phyloP scores from a whole-genome alignment of 352 stramenopile species.

The Saprolegnia parasitica region DNA sequence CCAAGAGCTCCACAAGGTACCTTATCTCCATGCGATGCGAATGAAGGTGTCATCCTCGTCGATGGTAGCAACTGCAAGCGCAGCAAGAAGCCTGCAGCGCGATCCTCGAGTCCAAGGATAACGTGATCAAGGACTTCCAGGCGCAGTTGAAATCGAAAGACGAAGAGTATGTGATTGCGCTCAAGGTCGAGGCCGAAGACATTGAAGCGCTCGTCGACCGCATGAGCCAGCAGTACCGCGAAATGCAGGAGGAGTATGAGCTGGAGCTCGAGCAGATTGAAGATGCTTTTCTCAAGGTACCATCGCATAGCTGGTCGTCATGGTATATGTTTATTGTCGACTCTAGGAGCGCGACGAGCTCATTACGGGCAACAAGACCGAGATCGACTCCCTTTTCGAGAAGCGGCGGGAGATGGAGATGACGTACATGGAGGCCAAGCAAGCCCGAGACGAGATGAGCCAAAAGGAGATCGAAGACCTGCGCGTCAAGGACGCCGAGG shows the following conservation, averaged over 20 bases:
- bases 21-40: not conserved
- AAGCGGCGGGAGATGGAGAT: slow-evolving; percentile 90
- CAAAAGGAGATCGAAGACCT: slow-evolving; percentile 90
- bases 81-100: slow-evolving; percentile 85
- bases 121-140: slow-evolving; percentile 87
- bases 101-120: slow-evolving; percentile 89
- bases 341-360: slow-evolving; percentile 80
- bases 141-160: slow-evolving; percentile 90
- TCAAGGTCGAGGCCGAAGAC: slow-evolving; percentile 88
- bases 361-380: slow-evolving; percentile 82
- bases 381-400: slow-evolving; percentile 92
- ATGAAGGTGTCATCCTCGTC: not conserved
- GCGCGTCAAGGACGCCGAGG: slow-evolving; percentile 86
- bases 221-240: slow-evolving; percentile 90
- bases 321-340: not conserved
- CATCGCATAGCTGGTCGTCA: too few relatives aligned
- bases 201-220: slow-evolving; percentile 84
- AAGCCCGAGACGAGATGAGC: slow-evolving; percentile 85
- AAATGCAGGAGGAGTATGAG: slow-evolving; percentile 93
- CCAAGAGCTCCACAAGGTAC: slow-evolving; percentile 83
- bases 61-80: slow-evolving; percentile 55
- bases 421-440: slow-evolving; percentile 90
- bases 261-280: slow-evolving; percentile 91
- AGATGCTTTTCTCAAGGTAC: slow-evolving; percentile 83
- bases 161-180: slow-evolving; percentile 91